Evolutionary conservation across 1,139 yeast genomes (phyloP).

Genomic region (Geotrichum phurueaensis): DNA sequence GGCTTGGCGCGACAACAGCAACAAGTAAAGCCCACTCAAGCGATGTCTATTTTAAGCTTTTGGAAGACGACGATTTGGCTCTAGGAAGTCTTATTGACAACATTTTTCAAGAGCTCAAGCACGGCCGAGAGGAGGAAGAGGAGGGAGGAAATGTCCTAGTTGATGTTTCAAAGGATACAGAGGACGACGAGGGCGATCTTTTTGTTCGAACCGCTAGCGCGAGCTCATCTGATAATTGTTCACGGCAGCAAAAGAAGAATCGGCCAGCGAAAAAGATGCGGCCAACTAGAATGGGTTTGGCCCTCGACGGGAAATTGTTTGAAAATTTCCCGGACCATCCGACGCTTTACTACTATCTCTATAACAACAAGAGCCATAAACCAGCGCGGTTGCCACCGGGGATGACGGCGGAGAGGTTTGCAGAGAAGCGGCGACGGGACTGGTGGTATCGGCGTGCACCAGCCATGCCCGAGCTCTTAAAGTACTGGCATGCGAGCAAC

Average conservation of each 20-base stretch:
- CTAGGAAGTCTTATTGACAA: not conserved
- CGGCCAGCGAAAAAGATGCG: not conserved
- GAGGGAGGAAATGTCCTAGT: not conserved
- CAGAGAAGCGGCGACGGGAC: not conserved
- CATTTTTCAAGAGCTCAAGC: slow-evolving; percentile 1
- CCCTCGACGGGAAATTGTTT: not conserved
- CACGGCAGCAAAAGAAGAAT: not conserved
- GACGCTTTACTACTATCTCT: slow-evolving; percentile 11
- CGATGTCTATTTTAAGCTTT: not conserved
- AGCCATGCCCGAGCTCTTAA: not conserved
- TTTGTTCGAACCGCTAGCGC: not conserved
- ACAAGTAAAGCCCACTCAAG: not conserved
- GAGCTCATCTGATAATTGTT: not conserved
- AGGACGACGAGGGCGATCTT: not conserved
- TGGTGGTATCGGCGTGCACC: not conserved
- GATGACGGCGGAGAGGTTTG: not conserved
- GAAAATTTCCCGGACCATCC: slow-evolving; percentile 10
- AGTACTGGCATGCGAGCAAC: not conserved
- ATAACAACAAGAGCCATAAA: not conserved
- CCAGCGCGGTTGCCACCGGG: not conserved
- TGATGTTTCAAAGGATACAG: not conserved
- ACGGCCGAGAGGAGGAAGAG: slow-evolving; percentile 3
- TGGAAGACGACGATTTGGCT: not conserved
- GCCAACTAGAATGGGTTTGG: slow-evolving; percentile 1
- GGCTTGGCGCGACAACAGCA: not conserved